phyloP scores from a whole-genome alignment of 768 basidiomycete genomes.

The Hygrophorus pudorinus region DNA sequence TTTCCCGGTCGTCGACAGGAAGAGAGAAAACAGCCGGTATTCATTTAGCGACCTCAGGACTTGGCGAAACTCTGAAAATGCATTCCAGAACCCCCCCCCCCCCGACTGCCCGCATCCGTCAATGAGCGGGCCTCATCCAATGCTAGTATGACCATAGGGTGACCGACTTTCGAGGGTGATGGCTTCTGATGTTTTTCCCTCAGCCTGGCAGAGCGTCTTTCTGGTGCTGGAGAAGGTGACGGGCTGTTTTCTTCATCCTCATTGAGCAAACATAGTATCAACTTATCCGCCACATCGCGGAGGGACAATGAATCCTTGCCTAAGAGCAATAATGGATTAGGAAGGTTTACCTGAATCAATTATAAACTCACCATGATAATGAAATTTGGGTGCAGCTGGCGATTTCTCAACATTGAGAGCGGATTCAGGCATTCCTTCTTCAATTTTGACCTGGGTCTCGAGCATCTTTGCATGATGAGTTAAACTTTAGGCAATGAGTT shows the following conservation, averaged over 20 bases:
- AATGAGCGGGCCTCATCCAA: conserved; percentile 4
- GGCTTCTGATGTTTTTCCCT: not conserved
- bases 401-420: too few relatives aligned
- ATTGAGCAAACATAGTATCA: too few relatives aligned
- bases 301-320: too few relatives aligned
- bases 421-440: too few relatives aligned
- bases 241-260: too few relatives aligned
- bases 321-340: too few relatives aligned
- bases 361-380: too few relatives aligned
- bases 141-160: conserved; percentile 1
- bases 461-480: not conserved
- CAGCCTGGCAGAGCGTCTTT: not conserved
- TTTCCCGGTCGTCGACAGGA: too few relatives aligned
- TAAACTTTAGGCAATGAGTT: too few relatives aligned
- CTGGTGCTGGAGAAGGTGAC: not conserved
- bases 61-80: conserved; percentile 4
- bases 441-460: not conserved
- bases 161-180: not conserved
- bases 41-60: not conserved
- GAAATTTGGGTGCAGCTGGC: too few relatives aligned
- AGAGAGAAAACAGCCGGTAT: conserved; percentile 4
- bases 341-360: too few relatives aligned
- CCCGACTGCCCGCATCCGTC: not conserved
- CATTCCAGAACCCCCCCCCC: not conserved
- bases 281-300: too few relatives aligned